These are phyloP conservation scores for Fusarium sp. DNA, from an alignment of 2,329 filamentous ascomycete species.

Conservation along the genomic window DNA sequence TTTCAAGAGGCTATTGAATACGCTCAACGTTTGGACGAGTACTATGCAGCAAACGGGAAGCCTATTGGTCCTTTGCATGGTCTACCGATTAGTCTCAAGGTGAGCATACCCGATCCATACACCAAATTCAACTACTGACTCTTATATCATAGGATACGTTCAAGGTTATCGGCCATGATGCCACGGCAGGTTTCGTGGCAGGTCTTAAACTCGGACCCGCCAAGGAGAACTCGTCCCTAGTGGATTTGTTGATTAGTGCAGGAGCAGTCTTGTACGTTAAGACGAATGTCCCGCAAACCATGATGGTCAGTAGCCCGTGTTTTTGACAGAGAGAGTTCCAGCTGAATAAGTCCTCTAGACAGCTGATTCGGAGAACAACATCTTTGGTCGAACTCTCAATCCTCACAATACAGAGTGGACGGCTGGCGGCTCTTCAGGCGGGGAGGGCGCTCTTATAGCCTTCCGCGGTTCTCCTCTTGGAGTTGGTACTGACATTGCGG, in stretches of 20 bases:
- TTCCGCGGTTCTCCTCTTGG: not conserved
- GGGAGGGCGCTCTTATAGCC: not conserved
- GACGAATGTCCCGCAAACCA: slow-evolving; percentile 68
- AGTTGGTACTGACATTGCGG: not conserved
- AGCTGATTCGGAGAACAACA: slow-evolving; percentile 53
- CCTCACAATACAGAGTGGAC: slow-evolving; percentile 49
- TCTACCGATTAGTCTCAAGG: slow-evolving; percentile 33
- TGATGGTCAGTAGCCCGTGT: slow-evolving; percentile 60
- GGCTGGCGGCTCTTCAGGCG: slow-evolving; percentile 36
- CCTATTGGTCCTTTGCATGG: slow-evolving; percentile 21
- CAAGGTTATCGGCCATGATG: slow-evolving; percentile 26
- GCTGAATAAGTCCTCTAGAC: slow-evolving; percentile 13
- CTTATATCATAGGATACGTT: slow-evolving; percentile 28
- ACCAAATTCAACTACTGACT: not conserved
- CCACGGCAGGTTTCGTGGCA: slow-evolving; percentile 36
- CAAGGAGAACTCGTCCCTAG: slow-evolving; percentile 34
- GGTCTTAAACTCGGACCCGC: slow-evolving; percentile 30
- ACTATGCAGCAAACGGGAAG: not conserved
- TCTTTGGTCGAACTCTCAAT: slow-evolving; percentile 41
- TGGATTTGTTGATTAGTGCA: slow-evolving; percentile 35
- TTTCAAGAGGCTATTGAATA: not conserved
- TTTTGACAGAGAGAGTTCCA: too few species aligned
- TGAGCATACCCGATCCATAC: not conserved
- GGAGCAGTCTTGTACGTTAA: slow-evolving; percentile 48
- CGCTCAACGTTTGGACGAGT: not conserved